These are phyloP conservation scores for Carex littledalei DNA, from an alignment of 176 grass and related monocot species.

Conservation along the genomic window DNA sequence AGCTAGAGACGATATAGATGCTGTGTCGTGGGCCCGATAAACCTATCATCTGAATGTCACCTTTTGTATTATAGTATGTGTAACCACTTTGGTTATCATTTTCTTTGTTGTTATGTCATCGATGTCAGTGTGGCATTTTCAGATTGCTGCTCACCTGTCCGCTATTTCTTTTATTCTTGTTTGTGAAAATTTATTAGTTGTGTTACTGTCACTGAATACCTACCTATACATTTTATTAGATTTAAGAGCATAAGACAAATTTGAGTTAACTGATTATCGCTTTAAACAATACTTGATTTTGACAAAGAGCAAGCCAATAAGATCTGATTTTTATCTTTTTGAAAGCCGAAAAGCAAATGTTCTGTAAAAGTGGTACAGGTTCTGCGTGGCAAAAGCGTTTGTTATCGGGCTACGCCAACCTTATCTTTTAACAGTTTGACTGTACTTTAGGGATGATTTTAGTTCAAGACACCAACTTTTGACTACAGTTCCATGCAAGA, in stretches of 20 bases:
- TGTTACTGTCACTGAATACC: neutral
- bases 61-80: constrained; percentile 23
- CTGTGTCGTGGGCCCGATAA: constrained; percentile 50
- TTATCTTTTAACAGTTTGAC: constrained; percentile 17
- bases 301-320: neutral
- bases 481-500: neutral
- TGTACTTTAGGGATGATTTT: neutral
- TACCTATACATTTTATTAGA: neutral
- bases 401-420: neutral
- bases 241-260: neutral
- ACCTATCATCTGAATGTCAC: constrained; percentile 12
- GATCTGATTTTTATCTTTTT: neutral
- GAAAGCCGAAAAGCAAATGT: neutral
- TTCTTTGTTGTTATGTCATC: constrained; percentile 1
- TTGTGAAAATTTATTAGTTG: constrained; percentile 15
- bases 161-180: constrained; percentile 3
- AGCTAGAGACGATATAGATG: constrained; percentile 84
- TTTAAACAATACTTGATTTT: neutral
- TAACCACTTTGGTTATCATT: constrained; percentile 29
- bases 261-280: neutral
- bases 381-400: neutral
- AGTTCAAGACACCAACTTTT: neutral
- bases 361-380: neutral
- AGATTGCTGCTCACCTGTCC: constrained; percentile 4
- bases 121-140: neutral